phyloP scores from a whole-genome alignment of 352 stramenopile genomes.

The Globisporangium nagaii region DNA sequence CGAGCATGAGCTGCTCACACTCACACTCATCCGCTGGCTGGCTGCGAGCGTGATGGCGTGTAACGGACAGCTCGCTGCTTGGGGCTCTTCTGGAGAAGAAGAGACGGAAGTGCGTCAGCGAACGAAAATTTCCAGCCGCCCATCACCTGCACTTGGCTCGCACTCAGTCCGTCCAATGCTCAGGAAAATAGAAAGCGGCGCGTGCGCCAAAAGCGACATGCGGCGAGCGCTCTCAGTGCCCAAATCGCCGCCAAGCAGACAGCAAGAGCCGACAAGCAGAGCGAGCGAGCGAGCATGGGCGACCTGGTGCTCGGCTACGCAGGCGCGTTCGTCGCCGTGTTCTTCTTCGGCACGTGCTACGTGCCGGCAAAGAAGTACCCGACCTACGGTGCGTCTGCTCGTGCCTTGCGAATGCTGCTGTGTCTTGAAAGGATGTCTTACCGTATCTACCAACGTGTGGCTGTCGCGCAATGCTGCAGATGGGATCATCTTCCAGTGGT shows the following conservation, averaged over 20 bases:
- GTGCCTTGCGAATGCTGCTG: not conserved
- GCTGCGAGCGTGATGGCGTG: too few species aligned
- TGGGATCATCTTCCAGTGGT: constrained; percentile 87
- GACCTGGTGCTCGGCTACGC: constrained; percentile 50
- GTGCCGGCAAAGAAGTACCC: constrained; percentile 77
- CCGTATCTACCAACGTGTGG: not conserved
- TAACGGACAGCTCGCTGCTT: too few species aligned
- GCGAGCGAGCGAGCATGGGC: constrained; percentile 6
- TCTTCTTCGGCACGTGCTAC: constrained; percentile 85
- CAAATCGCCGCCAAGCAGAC: not conserved
- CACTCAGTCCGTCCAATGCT: not conserved
- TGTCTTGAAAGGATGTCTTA: not conserved
- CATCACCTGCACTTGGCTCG: too few species aligned
- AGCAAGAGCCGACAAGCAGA: not conserved
- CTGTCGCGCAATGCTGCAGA: constrained; percentile 27
- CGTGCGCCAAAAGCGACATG: not conserved
- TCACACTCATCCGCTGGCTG: too few species aligned
- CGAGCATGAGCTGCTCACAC: too few species aligned
- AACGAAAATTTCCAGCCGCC: too few species aligned
- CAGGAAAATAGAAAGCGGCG: too few species aligned
- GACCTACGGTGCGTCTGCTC: constrained; percentile 56
- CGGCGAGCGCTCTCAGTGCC: not conserved
- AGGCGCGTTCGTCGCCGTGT: constrained; percentile 58
- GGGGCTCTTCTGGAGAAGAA: too few species aligned
- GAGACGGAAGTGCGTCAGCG: too few species aligned